Conservation (phyloP, 306 rosid genomes). For the Rosa rugosa region DNA sequence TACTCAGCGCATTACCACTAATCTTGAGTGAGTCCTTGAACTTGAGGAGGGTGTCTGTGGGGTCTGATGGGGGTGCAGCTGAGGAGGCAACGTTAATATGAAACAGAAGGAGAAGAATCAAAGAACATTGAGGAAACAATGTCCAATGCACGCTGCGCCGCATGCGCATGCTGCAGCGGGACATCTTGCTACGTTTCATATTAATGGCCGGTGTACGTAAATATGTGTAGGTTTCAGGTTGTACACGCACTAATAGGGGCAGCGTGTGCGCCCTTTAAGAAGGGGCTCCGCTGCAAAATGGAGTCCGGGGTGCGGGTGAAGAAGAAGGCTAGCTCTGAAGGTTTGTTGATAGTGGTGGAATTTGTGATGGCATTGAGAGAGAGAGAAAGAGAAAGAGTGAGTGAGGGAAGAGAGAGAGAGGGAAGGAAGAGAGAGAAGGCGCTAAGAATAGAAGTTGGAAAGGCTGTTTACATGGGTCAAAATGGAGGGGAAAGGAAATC, state of each 20-base stretch:
- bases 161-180: background rate
- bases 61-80: conserved; percentile 1
- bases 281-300: conserved; percentile 31
- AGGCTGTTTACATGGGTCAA: conserved; percentile 20
- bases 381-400: conserved; percentile 7
- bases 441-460: conserved; percentile 44
- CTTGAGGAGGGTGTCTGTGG: conserved; percentile 45
- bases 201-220: conserved; percentile 5
- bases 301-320: conserved; percentile 15
- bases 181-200: conserved; percentile 33
- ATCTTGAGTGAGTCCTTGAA: conserved; percentile 49
- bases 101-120: background rate
- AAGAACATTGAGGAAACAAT: background rate
- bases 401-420: conserved; percentile 1
- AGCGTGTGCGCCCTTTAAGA: conserved; percentile 48
- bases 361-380: conserved; percentile 40
- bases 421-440: background rate
- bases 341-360: conserved; percentile 23
- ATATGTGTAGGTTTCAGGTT: conserved; percentile 20
- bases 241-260: conserved; percentile 44
- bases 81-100: background rate
- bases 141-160: conserved; percentile 2
- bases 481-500: conserved; percentile 13
- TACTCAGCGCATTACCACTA: background rate
- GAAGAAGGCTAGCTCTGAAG: conserved; percentile 22